phyloP scores from a whole-genome alignment of 2,329 filamentous ascomycete species.

The Ceratocystis variospora region DNA sequence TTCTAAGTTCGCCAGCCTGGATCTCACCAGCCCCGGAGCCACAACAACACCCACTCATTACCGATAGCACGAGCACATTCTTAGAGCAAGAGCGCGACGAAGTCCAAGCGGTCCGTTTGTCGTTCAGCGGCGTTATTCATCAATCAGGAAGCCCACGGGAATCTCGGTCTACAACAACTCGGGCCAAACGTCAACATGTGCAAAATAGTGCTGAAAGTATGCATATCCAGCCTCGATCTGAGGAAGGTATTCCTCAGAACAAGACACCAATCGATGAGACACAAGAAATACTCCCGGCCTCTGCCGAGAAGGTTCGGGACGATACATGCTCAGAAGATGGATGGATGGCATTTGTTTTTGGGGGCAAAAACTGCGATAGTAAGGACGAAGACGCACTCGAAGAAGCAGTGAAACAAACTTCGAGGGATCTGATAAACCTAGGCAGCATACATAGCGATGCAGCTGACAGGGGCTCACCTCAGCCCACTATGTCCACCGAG shows the following conservation, averaged over 20 bases:
- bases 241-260: neutral
- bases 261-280: neutral
- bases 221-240: neutral
- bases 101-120: neutral
- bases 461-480: conserved; percentile 2
- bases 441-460: neutral
- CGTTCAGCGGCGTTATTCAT: neutral
- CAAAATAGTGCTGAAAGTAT: neutral
- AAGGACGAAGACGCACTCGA: neutral
- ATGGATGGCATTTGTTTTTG: conserved; percentile 17
- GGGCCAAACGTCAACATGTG: neutral
- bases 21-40: neutral
- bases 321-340: conserved; percentile 9
- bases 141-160: neutral
- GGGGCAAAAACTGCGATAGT: neutral
- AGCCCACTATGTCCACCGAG: neutral
- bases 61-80: neutral
- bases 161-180: neutral
- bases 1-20: neutral
- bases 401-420: conserved; percentile 9
- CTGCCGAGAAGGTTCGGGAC: neutral
- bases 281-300: neutral
- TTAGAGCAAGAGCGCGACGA: neutral
- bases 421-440: neutral
- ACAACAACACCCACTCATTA: neutral